Conservation (phyloP, 345 rosid genomes). For the Moringa oleifera region DNA sequence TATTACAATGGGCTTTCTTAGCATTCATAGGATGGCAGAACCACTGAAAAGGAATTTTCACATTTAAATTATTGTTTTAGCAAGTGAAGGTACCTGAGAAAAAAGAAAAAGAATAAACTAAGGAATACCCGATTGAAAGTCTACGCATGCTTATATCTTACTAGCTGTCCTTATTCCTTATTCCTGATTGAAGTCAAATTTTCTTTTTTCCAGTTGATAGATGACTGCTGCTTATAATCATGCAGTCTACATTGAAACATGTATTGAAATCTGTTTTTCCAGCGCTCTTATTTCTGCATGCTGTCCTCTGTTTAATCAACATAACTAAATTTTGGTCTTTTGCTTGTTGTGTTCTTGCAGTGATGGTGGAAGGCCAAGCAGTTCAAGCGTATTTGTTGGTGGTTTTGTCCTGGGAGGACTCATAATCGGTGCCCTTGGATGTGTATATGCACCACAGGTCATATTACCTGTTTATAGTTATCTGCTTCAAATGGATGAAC, state of each 20-base stretch:
- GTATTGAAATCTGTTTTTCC: not conserved
- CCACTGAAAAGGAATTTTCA: not conserved
- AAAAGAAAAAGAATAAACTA: too few species aligned
- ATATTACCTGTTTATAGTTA: not conserved
- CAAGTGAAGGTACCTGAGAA: too few species aligned
- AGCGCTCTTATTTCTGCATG: not conserved
- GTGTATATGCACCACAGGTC: slow-evolving; percentile 96
- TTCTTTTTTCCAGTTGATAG: not conserved
- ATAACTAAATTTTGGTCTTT: slow-evolving; percentile 2
- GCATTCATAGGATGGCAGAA: not conserved
- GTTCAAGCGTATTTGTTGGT: slow-evolving; percentile 66
- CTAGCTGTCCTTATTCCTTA: too few species aligned
- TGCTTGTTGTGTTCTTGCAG: slow-evolving; percentile 32
- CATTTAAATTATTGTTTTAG: too few species aligned
- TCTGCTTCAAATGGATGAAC: slow-evolving; percentile 12
- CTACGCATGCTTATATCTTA: too few species aligned
- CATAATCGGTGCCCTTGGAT: slow-evolving; percentile 86
- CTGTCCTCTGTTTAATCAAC: slow-evolving; percentile 1
- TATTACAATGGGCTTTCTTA: not conserved
- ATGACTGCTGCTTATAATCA: not conserved
- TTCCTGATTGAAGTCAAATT: too few species aligned
- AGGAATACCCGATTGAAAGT: too few species aligned
- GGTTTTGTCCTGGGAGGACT: slow-evolving; percentile 91
- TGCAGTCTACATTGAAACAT: not conserved
- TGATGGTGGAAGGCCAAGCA: slow-evolving; percentile 55